Evolutionary conservation across 2,329 filamentous ascomycete species (phyloP), one percentile per base, ranked within the genome.

Genomic region (Cytospora paraplurivora): DNA sequence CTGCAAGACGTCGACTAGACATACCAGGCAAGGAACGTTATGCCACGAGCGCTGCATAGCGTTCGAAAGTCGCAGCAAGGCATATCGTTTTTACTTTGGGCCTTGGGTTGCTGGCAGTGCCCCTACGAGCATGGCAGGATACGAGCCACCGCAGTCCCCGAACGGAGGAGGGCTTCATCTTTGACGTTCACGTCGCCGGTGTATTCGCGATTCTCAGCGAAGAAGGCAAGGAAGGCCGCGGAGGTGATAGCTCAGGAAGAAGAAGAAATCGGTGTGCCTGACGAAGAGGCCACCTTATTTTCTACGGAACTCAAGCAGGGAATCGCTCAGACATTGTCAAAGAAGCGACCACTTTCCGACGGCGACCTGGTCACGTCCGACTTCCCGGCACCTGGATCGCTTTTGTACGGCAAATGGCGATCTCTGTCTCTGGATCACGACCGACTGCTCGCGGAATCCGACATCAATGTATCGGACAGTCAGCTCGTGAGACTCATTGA

Each of bases 351-450:
- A 8, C 27, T 49, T 8, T 38, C 62, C 4, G 33, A 27, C 38
- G 32, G 15, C 32, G 38, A 55, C 35, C 21, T 50, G 15, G n/a
- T 52, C 27, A 17, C 33, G n/a, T 35, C 50, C 41, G 35, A n/a
- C 10, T 64, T 62, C 34, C 64, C 62, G 57, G 33, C 17, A 10
- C 59, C 69, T 37, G 56, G 58, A 32, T 65, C 67, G 0, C 55
- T 62, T 1, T 57, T 67, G 27, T 71, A 70, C 38, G 71, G 71
- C 0, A 69, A 70, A 62, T 74, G 71, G 72, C 67, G 63, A 17
- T 59, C 62, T 8, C 61, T 74, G 32, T 64, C 70, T 10, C 64
- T 67, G 15, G 68, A 73, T 58, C 67, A 72, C 21, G 65, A 69
- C 19, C 68, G 67, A 50, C 63, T 74, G 50, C 55, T 64, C 58